phyloP scores from a whole-genome alignment of 768 basidiomycete species.

The Lentinula lateritia region DNA sequence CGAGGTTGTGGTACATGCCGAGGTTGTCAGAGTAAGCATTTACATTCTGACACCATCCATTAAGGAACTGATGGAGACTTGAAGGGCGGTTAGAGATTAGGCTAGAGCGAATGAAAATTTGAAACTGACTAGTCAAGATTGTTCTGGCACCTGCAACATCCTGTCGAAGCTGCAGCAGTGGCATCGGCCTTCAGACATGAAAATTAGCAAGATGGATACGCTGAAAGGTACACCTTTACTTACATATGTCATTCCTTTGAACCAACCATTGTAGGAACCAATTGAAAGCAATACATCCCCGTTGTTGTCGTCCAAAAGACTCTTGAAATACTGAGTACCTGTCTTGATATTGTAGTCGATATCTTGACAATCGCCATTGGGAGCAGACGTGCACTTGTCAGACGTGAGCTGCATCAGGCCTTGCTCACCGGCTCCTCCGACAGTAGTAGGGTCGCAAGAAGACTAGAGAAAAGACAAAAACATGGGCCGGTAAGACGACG shows the following conservation, averaged over 20 bases:
- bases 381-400: conserved; percentile 68
- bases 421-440: conserved; percentile 73
- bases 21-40: conserved; percentile 40
- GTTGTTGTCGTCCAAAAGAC: conserved; percentile 38
- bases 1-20: conserved; percentile 68
- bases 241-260: conserved; percentile 51
- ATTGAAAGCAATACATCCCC: conserved; percentile 54
- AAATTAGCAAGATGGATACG: conserved; percentile 4
- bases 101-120: background rate
- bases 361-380: conserved; percentile 38
- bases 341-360: conserved; percentile 64
- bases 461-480: conserved; percentile 20
- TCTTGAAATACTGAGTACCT: conserved; percentile 57
- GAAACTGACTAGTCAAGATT: conserved; percentile 78
- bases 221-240: conserved; percentile 8
- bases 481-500: background rate
- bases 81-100: background rate
- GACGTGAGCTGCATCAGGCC: conserved; percentile 82
- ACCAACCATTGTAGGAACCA: conserved; percentile 80
- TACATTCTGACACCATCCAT: conserved; percentile 64
- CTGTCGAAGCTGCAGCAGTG: conserved; percentile 46
- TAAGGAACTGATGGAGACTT: conserved; percentile 67
- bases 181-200: conserved; percentile 37
- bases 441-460: conserved; percentile 57
- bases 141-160: conserved; percentile 71